Evolutionary conservation across 345 rosid genomes (phyloP).

Genomic region (Linum trigynum): DNA sequence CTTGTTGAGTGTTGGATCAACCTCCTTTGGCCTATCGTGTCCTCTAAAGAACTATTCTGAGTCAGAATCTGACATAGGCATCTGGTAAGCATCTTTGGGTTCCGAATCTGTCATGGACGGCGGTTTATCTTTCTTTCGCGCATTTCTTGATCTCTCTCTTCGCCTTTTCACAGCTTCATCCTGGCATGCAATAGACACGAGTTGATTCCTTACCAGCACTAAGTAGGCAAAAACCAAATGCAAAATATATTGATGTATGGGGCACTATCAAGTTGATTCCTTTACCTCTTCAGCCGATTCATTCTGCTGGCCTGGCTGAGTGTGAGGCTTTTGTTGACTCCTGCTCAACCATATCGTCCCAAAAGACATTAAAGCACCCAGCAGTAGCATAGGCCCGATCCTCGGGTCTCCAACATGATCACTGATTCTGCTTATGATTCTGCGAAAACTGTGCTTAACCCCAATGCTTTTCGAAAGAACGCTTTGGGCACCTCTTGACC

Average conservation of each 20-base stretch:
- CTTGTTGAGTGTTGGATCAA: neutral
- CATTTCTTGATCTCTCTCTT: slow-evolving; percentile 25
- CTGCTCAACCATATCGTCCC: slow-evolving; percentile 62
- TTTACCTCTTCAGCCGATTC: slow-evolving; percentile 33
- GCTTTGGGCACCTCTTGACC: slow-evolving; percentile 43
- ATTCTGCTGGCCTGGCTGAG: slow-evolving; percentile 31
- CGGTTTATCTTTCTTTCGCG: slow-evolving; percentile 29
- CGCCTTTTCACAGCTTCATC: slow-evolving; percentile 29
- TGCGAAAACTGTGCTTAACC: slow-evolving; percentile 36
- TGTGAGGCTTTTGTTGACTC: slow-evolving; percentile 38
- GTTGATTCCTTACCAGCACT: slow-evolving; percentile 13
- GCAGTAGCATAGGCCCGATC: slow-evolving; percentile 69
- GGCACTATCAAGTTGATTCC: neutral
- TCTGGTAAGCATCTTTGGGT: slow-evolving; percentile 61
- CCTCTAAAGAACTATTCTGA: slow-evolving; percentile 27
- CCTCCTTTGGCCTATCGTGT: neutral
- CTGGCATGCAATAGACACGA: slow-evolving; percentile 25
- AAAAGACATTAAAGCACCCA: slow-evolving; percentile 61
- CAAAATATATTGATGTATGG: neutral
- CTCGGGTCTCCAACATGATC: slow-evolving; percentile 68
- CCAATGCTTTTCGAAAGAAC: slow-evolving; percentile 48
- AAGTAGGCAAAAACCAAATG: slow-evolving; percentile 16
- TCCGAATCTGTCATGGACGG: slow-evolving; percentile 62
- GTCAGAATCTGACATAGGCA: slow-evolving; percentile 61
- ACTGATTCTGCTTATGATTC: slow-evolving; percentile 22